Base-by-base conservation (phyloP, 2,329 filamentous ascomycete genomes). In the Ophiostoma tasmaniense region DNA sequence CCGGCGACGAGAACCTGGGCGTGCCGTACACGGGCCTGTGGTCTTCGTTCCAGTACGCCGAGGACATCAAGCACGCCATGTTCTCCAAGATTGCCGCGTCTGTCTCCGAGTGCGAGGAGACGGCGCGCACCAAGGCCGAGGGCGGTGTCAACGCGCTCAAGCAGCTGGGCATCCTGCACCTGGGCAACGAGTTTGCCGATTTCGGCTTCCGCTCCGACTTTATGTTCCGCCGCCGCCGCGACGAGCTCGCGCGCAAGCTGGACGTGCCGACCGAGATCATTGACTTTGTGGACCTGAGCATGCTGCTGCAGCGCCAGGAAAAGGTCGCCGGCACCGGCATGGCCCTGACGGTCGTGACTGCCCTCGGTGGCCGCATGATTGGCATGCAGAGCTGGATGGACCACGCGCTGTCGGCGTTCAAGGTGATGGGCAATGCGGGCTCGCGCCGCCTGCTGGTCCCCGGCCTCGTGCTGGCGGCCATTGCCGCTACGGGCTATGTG, bases 281-380 rank as follows among this genome's bases (percentile, higher is more conserved):
- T 85, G 95, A 99, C 80, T 98, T 99, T 82, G 91, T 99, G 75
- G 95, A 99, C 78, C 84, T 93, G 78, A 84, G 88, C 22, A 90
- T 88, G 13, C 80, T 98, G 6, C 85, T 96, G 81, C 92, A 97
- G 75, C 86, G 89, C 68, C 94, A 98, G 77, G 95, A 99, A 79
- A 99, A 98, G 83, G 84, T 96, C 69, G 93, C 94, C 6, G 92
- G 94, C 52, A 96, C 93, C 2, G 91, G 95, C 72, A 93, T 99
- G 90, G 95, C 94, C 6, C 84, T 99, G 76, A 99, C 95, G 1
- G 86, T 97, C 45, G 91, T 91, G 11, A 93, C 92, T 69, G 92
- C 96, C 1, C 83, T 98, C 4, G 92, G 94, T 69, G 87, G 90
- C 66, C 86, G 92, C 65, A 84, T 95, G 75, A 81, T 99, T 52